A percentile compares a stretch with the other conserved stretches of the same genome.
phyloP scores from a whole-genome alignment of 768 basidiomycete genomes.

The Lactarius deliciosus region DNA sequence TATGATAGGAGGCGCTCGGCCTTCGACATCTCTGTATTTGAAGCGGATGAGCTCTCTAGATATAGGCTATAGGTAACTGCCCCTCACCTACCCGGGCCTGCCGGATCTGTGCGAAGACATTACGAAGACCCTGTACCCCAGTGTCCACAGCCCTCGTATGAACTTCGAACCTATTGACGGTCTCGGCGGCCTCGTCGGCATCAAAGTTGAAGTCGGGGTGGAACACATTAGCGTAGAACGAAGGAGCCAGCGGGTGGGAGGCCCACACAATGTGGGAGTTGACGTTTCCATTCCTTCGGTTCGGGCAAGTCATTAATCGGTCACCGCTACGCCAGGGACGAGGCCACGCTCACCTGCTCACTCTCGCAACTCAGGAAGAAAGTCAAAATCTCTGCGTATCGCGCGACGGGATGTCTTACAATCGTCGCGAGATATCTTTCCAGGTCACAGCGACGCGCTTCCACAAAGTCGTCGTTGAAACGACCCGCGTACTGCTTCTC shows the following conservation, averaged over 20 bases:
- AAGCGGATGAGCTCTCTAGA: constrained; percentile 2
- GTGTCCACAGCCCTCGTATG: constrained; percentile 67
- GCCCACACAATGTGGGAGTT: constrained; percentile 58
- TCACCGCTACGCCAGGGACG: not conserved
- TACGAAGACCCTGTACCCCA: constrained; percentile 66
- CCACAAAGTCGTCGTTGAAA: constrained; percentile 79
- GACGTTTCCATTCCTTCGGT: constrained; percentile 67
- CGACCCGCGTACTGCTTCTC: constrained; percentile 84
- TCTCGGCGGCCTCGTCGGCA: constrained; percentile 61
- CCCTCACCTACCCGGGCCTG: constrained; percentile 65
- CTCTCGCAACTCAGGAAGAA: constrained; percentile 78
- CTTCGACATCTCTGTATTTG: constrained; percentile 68
- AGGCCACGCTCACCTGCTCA: constrained; percentile 55
- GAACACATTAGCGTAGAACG: constrained; percentile 76
- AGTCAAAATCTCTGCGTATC: constrained; percentile 76
- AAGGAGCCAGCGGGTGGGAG: constrained; percentile 67
- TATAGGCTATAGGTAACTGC: not conserved
- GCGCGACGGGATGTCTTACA: constrained; percentile 71
- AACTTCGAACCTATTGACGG: constrained; percentile 58
- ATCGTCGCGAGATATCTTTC: constrained; percentile 74
- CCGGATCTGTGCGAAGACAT: constrained; percentile 58
- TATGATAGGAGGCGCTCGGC: constrained; percentile 73
- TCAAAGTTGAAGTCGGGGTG: constrained; percentile 88
- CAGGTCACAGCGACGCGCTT: constrained; percentile 76
- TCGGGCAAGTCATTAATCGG: constrained; percentile 6